Conservation (phyloP, 805 yeast genomes). For the Wickerhamiella galacta region DNA sequence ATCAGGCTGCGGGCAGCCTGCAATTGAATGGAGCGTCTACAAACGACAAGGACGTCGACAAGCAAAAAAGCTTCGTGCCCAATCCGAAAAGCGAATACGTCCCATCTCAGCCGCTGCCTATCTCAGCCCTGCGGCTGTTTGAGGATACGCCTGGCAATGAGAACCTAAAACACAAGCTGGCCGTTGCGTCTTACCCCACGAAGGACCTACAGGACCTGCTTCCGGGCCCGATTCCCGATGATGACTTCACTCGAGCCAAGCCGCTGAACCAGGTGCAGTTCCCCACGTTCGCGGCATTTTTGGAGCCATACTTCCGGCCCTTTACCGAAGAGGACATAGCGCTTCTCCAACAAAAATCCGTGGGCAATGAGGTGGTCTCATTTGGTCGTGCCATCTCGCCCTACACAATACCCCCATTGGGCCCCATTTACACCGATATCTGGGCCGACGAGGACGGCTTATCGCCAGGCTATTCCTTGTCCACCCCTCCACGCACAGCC, state of each 20-base stretch:
- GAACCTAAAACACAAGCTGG: slow-evolving; percentile 56
- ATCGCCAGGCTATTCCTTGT: slow-evolving; percentile 24
- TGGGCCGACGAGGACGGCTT: slow-evolving; percentile 73
- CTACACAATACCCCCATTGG: slow-evolving; percentile 67
- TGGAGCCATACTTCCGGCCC: slow-evolving; percentile 70
- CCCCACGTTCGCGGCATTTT: slow-evolving; percentile 65
- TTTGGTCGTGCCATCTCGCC: slow-evolving; percentile 31
- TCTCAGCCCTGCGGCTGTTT: slow-evolving; percentile 51
- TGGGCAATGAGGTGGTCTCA: slow-evolving; percentile 23
- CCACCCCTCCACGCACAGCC: slow-evolving; percentile 12
- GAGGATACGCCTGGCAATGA: slow-evolving; percentile 60
- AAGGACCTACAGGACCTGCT: slow-evolving; percentile 54
- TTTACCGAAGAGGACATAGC: slow-evolving; percentile 69
- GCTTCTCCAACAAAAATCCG: slow-evolving; percentile 45
- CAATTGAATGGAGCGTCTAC: no score
- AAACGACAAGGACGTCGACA: no score
- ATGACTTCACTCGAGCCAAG: slow-evolving; percentile 69
- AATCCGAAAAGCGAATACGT: slow-evolving; percentile 70
- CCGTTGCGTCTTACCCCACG: slow-evolving; percentile 81
- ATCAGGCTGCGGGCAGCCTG: no score
- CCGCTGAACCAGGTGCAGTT: slow-evolving; percentile 86
- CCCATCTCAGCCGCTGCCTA: slow-evolving; percentile 48
- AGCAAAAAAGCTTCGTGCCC: slow-evolving; percentile 25
- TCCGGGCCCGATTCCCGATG: slow-evolving; percentile 80
- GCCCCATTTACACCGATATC: slow-evolving; percentile 60